A percentile compares a stretch with the other conserved stretches of the same genome.
phyloP scores from a whole-genome alignment of 805 yeast species.

The Candida anglica region DNA sequence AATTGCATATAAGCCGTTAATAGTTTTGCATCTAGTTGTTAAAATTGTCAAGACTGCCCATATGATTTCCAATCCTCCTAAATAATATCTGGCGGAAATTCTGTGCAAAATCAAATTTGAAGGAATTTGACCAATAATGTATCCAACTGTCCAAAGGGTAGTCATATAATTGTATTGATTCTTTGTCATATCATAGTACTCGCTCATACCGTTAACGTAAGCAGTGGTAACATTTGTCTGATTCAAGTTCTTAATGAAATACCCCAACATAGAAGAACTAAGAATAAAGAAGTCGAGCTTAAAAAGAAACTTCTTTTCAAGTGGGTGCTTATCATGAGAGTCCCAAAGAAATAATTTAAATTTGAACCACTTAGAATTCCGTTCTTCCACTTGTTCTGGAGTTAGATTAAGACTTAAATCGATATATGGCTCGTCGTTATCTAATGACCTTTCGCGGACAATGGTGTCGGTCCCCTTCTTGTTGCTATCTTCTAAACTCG shows the following conservation, averaged over 20 bases:
- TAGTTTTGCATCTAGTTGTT: conserved; percentile 24
- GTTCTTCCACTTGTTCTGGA: conserved; percentile 15
- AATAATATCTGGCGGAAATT: conserved; percentile 39
- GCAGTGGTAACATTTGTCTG: conserved; percentile 35
- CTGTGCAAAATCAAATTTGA: conserved; percentile 38
- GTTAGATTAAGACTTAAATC: conserved; percentile 16
- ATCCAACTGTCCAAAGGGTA: conserved; percentile 42
- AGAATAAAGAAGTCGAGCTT: conserved; percentile 54
- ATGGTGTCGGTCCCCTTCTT: no score
- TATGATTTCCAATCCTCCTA: conserved; percentile 39
- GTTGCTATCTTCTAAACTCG: no score
- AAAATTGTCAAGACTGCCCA: conserved; percentile 44
- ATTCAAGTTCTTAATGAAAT: conserved; percentile 36
- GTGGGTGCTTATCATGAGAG: conserved; percentile 31
- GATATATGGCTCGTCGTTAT: conserved; percentile 13
- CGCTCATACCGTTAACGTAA: conserved; percentile 38
- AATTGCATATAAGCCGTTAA: conserved; percentile 22
- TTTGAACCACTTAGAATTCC: conserved; percentile 10
- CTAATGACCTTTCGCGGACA: no score
- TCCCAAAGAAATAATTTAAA: conserved; percentile 16
- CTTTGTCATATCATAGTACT: conserved; percentile 28
- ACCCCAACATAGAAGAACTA: conserved; percentile 47
- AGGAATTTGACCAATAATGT: conserved; percentile 43
- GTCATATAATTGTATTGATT: conserved; percentile 37
- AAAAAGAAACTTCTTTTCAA: conserved; percentile 38